phyloP scores from a whole-genome alignment of 345 rosid species.

The Rhodomyrtus tomentosa region DNA sequence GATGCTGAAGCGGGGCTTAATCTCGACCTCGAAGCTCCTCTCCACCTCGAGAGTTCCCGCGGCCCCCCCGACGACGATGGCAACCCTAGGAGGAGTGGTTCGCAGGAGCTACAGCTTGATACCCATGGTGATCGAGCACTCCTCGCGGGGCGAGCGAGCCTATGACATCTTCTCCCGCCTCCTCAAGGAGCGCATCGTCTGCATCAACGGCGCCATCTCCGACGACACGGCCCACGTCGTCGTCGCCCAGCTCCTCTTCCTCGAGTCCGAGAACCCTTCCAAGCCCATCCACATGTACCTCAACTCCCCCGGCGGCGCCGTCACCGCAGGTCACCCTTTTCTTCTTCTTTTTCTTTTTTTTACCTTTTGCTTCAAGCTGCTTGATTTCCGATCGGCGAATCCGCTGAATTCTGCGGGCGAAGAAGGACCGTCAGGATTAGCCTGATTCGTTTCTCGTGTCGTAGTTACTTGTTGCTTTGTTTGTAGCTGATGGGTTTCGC shows the following conservation, averaged over 20 bases:
- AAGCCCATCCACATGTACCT: slow-evolving; percentile 98
- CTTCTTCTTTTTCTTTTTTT: not conserved
- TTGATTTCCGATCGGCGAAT: not conserved
- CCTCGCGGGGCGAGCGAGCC: slow-evolving; percentile 96
- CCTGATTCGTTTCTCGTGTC: not conserved
- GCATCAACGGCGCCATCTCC: slow-evolving; percentile 85
- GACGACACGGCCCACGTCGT: slow-evolving; percentile 94
- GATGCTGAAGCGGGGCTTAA: not conserved
- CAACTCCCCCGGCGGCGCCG: slow-evolving; percentile 96
- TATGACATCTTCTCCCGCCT: slow-evolving; percentile 94
- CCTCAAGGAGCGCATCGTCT: slow-evolving; percentile 84
- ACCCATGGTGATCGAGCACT: slow-evolving; percentile 97
- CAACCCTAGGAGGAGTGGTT: not conserved
- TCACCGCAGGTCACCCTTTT: slow-evolving; percentile 63
- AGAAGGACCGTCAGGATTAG: not conserved
- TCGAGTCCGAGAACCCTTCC: slow-evolving; percentile 93
- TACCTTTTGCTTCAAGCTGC: not conserved
- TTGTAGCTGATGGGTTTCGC: not conserved
- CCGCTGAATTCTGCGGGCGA: not conserved
- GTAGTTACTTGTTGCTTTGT: not conserved
- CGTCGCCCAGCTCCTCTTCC: slow-evolving; percentile 96
- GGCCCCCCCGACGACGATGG: not conserved
- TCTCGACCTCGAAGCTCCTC: not conserved
- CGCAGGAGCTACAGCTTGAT: slow-evolving; percentile 52
- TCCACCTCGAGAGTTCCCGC: not conserved